Percentiles rank a stretch among this genome's conserved stretches.
Conservation (phyloP, 2,329 filamentous ascomycete genomes). For the Colletotrichum spaethianum region DNA sequence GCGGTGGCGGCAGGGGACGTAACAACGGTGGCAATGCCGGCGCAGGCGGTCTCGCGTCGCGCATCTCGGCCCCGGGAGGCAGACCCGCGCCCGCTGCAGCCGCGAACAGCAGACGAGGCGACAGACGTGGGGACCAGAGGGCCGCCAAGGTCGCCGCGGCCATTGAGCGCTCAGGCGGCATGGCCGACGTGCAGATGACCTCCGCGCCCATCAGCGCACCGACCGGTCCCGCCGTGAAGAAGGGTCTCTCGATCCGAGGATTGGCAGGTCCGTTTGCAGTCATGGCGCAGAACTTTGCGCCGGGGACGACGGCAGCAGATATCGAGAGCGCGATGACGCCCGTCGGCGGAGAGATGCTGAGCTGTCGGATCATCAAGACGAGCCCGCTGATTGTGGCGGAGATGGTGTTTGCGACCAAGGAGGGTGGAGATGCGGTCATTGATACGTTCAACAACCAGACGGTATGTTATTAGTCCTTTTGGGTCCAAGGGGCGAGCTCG, state of each 20-base stretch:
- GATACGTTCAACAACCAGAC: conserved; percentile 84
- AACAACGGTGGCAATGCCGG: conserved; percentile 46
- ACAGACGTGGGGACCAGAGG: conserved; percentile 50
- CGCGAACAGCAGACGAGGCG: conserved; percentile 41
- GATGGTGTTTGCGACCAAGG: conserved; percentile 79
- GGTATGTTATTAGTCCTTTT: conserved; percentile 61
- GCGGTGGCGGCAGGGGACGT: conserved; percentile 32
- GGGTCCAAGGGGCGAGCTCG: not conserved
- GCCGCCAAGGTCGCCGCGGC: conserved; percentile 61
- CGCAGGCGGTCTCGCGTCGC: conserved; percentile 59
- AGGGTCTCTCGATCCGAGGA: conserved; percentile 80
- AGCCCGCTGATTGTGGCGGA: conserved; percentile 83
- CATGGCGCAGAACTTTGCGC: conserved; percentile 85
- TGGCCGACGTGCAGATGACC: conserved; percentile 46
- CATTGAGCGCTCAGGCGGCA: conserved; percentile 56
- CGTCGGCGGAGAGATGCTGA: conserved; percentile 77
- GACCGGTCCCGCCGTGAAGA: conserved; percentile 48
- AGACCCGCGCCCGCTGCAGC: conserved; percentile 45
- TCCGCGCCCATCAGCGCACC: conserved; percentile 35
- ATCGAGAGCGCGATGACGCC: conserved; percentile 87
- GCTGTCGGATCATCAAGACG: conserved; percentile 77
- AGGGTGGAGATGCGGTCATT: conserved; percentile 82
- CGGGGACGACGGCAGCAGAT: conserved; percentile 84
- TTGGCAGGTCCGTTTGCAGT: conserved; percentile 80
- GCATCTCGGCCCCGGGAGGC: conserved; percentile 59